These are phyloP conservation scores for Tetracladium setigerum DNA, from an alignment of 495 filamentous ascomycete genomes.

Conservation along the genomic window DNA sequence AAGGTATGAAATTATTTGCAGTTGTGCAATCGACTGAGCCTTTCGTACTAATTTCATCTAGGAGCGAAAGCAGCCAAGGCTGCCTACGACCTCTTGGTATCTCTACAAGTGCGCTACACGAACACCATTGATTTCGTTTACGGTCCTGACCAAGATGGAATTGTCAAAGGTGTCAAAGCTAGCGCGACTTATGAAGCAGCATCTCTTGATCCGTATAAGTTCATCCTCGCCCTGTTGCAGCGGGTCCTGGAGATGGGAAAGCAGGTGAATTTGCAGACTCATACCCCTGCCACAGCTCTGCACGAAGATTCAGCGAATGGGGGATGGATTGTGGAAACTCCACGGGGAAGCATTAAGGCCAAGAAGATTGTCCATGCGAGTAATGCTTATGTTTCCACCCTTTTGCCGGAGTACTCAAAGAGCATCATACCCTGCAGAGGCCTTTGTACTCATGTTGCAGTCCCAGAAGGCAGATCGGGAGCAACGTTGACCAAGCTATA, in stretches of 20 bases:
- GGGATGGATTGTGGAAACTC: slow-evolving; percentile 40
- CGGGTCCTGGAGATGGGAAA: slow-evolving; percentile 41
- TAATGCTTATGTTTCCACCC: slow-evolving; percentile 58
- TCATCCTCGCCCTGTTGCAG: slow-evolving; percentile 50
- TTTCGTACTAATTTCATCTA: too few species aligned
- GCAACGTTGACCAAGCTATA: slow-evolving; percentile 1
- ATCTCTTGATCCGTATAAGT: slow-evolving; percentile 56
- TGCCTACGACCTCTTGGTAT: slow-evolving; percentile 35
- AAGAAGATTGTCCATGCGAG: slow-evolving; percentile 55
- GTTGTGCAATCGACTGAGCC: too few species aligned
- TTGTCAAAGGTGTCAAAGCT: slow-evolving; percentile 31
- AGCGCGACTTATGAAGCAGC: slow-evolving; percentile 50
- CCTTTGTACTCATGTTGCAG: slow-evolving; percentile 5
- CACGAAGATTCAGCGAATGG: slow-evolving; percentile 13
- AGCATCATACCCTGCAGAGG: slow-evolving; percentile 11
- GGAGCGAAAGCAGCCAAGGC: slow-evolving; percentile 26
- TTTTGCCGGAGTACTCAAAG: slow-evolving; percentile 35
- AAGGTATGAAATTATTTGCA: slow-evolving; percentile 31
- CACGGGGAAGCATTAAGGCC: slow-evolving; percentile 44
- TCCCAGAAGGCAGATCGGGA: not conserved
- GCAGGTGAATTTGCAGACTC: slow-evolving; percentile 55
- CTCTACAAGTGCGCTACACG: slow-evolving; percentile 27
- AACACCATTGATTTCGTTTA: slow-evolving; percentile 38
- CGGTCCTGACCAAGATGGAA: slow-evolving; percentile 32
- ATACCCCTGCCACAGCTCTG: slow-evolving; percentile 45